Evolutionary conservation across 805 yeast species (phyloP).

Genomic region (Ogataea ganodermae): DNA sequence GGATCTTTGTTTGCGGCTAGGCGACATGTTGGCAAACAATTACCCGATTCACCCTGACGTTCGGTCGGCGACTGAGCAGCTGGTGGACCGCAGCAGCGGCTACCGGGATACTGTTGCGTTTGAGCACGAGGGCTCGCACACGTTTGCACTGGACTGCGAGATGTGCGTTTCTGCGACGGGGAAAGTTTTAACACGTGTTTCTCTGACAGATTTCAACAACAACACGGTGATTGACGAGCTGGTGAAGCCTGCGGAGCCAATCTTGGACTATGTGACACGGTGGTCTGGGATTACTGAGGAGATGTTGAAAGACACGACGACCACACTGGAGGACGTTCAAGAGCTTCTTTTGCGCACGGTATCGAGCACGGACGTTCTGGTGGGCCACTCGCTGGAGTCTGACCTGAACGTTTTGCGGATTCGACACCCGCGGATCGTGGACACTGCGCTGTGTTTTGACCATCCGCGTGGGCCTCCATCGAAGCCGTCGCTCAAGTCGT

Average conservation of each 20-base stretch:
- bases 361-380: conserved; percentile 59
- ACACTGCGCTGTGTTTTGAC: conserved; percentile 75
- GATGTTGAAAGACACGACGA: conserved; percentile 58
- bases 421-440: conserved; percentile 74
- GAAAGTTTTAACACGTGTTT: conserved; percentile 72
- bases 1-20: conserved; percentile 54
- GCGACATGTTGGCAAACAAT: conserved; percentile 48
- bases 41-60: conserved; percentile 58
- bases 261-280: conserved; percentile 77
- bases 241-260: conserved; percentile 75
- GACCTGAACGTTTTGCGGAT: conserved; percentile 74
- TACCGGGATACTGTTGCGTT: conserved; percentile 59
- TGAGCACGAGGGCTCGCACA: conserved; percentile 59
- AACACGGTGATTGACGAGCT: conserved; percentile 66
- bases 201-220: conserved; percentile 65
- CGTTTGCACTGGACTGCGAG: conserved; percentile 90
- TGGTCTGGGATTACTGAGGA: conserved; percentile 88
- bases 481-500: conserved; percentile 73
- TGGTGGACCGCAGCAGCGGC: conserved; percentile 29
- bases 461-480: conserved; percentile 83
- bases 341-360: conserved; percentile 49
- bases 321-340: conserved; percentile 70
- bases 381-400: conserved; percentile 90
- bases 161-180: conserved; percentile 74
- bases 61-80: conserved; percentile 24